Evolutionary conservation across 208 protist genomes (phyloP).

Genomic region (Trichomonas vaginalis): DNA sequence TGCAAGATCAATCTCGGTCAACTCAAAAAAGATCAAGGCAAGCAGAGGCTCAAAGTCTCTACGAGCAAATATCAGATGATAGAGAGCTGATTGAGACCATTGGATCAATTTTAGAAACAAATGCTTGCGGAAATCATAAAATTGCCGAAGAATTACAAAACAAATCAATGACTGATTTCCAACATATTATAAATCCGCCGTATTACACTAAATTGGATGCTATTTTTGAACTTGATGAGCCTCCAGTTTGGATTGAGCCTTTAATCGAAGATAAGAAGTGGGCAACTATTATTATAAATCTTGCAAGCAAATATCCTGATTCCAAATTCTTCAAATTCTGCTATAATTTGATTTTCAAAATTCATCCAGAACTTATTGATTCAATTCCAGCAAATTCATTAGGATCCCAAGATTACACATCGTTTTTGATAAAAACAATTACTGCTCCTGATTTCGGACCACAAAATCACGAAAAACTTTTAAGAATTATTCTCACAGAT

Average conservation of each 20-base stretch:
- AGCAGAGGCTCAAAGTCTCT: neutral
- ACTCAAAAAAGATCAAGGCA: no score
- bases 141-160: neutral
- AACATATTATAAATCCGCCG: neutral
- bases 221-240: neutral
- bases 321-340: neutral
- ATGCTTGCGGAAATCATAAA: neutral
- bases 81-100: neutral
- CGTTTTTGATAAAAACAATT: neutral
- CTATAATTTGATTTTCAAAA: neutral
- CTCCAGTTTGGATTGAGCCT: neutral
- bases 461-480: neutral
- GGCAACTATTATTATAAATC: neutral
- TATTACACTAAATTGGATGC: neutral
- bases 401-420: neutral
- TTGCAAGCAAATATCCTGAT: neutral
- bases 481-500: neutral
- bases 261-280: neutral
- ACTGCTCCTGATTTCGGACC: neutral
- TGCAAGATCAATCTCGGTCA: no score
- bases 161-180: neutral
- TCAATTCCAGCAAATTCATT: neutral
- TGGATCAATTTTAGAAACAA: neutral
- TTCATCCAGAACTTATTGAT: neutral
- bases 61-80: neutral